phyloP scores from a whole-genome alignment of 1,139 yeast species.

The Candida sanyaensis region DNA sequence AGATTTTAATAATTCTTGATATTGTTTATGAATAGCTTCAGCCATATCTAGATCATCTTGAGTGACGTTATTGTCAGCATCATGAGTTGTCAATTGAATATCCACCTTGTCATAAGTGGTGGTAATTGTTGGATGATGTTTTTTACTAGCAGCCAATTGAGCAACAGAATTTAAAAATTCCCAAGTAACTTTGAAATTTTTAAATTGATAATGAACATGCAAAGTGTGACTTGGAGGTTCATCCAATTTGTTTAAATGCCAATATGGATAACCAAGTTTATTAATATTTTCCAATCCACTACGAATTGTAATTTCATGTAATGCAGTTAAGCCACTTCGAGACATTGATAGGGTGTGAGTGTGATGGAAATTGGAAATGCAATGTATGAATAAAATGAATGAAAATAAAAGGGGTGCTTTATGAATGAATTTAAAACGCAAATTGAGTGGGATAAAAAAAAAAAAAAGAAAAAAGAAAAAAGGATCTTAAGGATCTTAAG shows the following conservation, averaged over 20 bases:
- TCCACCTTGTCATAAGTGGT: conserved; percentile 65
- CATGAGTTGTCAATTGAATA: conserved; percentile 69
- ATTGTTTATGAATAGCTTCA: conserved; percentile 13
- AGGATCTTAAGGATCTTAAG: conserved; percentile 1
- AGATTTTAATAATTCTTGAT: conserved; percentile 7
- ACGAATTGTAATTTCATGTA: conserved; percentile 12
- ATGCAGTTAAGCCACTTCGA: conserved; percentile 1
- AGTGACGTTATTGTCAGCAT: conserved; percentile 54
- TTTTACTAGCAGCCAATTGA: conserved; percentile 56
- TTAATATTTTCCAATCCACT: conserved; percentile 15
- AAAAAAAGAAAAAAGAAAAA: too few species aligned
- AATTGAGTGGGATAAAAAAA: neutral
- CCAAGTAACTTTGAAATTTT: conserved; percentile 64
- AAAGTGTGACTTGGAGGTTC: conserved; percentile 13
- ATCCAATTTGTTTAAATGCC: conserved; percentile 13
- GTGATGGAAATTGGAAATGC: neutral
- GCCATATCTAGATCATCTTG: conserved; percentile 65
- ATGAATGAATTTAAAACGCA: neutral
- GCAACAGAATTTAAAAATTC: conserved; percentile 63
- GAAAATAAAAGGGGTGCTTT: neutral
- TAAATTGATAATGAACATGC: conserved; percentile 36
- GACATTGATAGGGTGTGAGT: neutral
- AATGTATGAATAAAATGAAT: neutral
- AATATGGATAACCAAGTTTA: conserved; percentile 11
- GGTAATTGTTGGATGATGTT: conserved; percentile 74